Evolutionary conservation across 1,284 basidiomycete genomes (phyloP).

Genomic region (Trametes hirsuta): DNA sequence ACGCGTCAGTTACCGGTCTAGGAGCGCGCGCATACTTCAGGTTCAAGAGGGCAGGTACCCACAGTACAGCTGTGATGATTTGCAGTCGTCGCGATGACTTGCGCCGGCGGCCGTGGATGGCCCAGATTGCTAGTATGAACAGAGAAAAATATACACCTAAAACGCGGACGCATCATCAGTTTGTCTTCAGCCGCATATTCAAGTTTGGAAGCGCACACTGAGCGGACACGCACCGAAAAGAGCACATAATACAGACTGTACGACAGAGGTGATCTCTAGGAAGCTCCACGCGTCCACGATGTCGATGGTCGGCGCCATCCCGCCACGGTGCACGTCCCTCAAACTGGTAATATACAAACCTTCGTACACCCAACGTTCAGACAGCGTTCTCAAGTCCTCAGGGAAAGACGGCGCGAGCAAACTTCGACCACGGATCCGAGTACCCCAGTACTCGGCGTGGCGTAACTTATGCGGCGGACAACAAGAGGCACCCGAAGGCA

Average conservation of each 20-base stretch:
- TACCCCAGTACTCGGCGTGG: too few relatives aligned
- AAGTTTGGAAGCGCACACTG: too few relatives aligned
- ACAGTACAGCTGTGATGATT: constrained; percentile 11
- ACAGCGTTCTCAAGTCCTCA: too few relatives aligned
- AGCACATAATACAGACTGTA: constrained; percentile 3
- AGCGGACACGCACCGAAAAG: constrained; percentile 1
- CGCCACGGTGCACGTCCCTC: background rate
- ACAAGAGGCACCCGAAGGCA: too few relatives aligned
- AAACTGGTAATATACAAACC: too few relatives aligned
- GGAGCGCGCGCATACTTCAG: background rate
- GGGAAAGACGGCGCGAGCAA: too few relatives aligned
- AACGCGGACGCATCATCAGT: background rate
- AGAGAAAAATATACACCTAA: constrained; percentile 13
- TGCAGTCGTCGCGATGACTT: constrained; percentile 1
- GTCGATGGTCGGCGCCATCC: background rate
- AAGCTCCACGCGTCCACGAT: background rate
- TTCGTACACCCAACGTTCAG: too few relatives aligned
- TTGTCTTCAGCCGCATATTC: too few relatives aligned
- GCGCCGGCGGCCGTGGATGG: constrained; percentile 1
- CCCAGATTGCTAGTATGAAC: constrained; percentile 8
- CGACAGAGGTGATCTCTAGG: constrained; percentile 10
- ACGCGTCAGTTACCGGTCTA: background rate
- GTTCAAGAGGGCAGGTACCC: background rate
- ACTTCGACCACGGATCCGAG: too few relatives aligned
- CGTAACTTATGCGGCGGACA: too few relatives aligned